Base-by-base conservation (phyloP, 257 asterid genomes). In the Penstemon eatonii region DNA sequence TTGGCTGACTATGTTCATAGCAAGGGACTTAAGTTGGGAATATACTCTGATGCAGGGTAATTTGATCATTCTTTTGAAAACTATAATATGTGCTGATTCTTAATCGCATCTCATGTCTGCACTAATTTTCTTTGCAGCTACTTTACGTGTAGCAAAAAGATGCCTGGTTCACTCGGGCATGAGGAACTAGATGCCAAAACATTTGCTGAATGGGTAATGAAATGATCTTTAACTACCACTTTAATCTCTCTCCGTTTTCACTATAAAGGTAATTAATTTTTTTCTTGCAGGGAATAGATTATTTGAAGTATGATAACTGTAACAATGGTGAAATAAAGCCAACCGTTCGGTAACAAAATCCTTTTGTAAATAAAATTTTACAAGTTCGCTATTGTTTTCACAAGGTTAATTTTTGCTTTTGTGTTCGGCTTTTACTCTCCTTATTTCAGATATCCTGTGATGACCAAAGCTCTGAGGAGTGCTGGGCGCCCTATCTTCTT, bases 11-110 rank as follows among this genome's bases (percentile, higher is more conserved):
- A 90, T 65, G 95, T 93, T 45, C 97, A 93, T 66, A 76, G 86
- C 84, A 93, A 84, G 83, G 96, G 97, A 25, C 98, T 93, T 59
- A 90, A 84, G 87, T 69, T 90, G 56, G 98, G 97, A 73, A 90
- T 93, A 64, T 93, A 93, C 85, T 82, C 95, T 0, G 97, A 90
- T 76, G 96, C 98, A 40, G 98, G 98, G 96, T 92, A 86, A 60
- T 43, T 62, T 42, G 44, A 3, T 56, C 9, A 11, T 43, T 39
- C 65, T 11, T 49, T 63, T 12, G 44, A 73, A 10, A 4, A 19
- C 33, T 13, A 55, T 3, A 36, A 55, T 3, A 36, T 10, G 0
- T 44, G 8, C 46, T 58, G 3, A 33, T 4, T 63, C 38, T 40
- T 36, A 18, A 47, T 19, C 1, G 0, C n/a, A 4, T 8, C 56